phyloP scores from a whole-genome alignment of 2,329 filamentous ascomycete species.

The Cladosporium sp. region DNA sequence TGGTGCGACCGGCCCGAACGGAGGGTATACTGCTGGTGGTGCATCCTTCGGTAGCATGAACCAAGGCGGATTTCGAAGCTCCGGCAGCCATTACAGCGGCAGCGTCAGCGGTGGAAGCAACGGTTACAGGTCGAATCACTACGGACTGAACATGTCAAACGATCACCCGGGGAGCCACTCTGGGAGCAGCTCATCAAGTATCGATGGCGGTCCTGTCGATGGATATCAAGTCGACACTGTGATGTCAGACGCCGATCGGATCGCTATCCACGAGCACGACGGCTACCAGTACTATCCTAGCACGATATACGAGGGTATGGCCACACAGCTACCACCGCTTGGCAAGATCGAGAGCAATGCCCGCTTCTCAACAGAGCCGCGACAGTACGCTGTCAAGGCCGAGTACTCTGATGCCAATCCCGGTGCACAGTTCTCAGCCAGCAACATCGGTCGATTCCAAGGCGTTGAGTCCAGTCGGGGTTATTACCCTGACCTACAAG shows the following conservation, averaged over 20 bases:
- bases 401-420: conserved; percentile 42
- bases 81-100: conserved; percentile 26
- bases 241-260: conserved; percentile 44
- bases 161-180: conserved; percentile 38
- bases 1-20: conserved; percentile 63
- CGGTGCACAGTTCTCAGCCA: conserved; percentile 33
- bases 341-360: conserved; percentile 34
- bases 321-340: conserved; percentile 31
- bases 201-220: conserved; percentile 35
- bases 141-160: conserved; percentile 27
- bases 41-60: conserved; percentile 33
- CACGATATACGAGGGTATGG: conserved; percentile 44
- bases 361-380: conserved; percentile 34
- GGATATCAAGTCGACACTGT: conserved; percentile 38
- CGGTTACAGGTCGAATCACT: conserved; percentile 33
- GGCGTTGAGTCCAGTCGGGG: conserved; percentile 50
- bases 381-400: conserved; percentile 42
- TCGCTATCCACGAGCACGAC: conserved; percentile 42
- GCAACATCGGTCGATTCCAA: conserved; percentile 46
- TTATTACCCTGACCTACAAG: conserved; percentile 47
- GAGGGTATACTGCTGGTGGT: conserved; percentile 37
- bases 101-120: conserved; percentile 25
- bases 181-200: conserved; percentile 44
- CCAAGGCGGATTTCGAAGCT: conserved; percentile 32
- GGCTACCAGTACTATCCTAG: conserved; percentile 51